phyloP scores from a whole-genome alignment of 768 basidiomycete genomes.

The Naganishia randhawae region DNA sequence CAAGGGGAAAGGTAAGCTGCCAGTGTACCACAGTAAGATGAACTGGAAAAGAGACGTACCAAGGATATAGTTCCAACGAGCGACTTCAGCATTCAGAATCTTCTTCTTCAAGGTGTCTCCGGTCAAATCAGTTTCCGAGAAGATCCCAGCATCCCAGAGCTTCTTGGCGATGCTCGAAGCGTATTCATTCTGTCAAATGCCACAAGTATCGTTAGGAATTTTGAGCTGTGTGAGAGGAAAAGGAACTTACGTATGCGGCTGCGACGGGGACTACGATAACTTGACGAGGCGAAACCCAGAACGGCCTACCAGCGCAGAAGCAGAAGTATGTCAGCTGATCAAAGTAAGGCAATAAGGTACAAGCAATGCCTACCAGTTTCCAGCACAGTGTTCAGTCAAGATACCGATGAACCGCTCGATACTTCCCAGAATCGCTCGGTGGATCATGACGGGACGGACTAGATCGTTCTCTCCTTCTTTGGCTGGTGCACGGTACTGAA shows the following conservation, averaged over 20 bases:
- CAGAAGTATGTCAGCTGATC: conserved; percentile 51
- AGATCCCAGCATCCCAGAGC: conserved; percentile 68
- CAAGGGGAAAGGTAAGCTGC: neutral
- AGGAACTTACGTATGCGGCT: conserved; percentile 66
- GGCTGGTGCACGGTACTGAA: conserved; percentile 74
- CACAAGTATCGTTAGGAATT: conserved; percentile 33
- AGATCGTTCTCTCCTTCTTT: conserved; percentile 52
- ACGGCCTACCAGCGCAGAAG: conserved; percentile 57
- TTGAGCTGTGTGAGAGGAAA: neutral
- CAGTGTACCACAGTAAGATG: neutral
- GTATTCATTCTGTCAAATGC: conserved; percentile 68
- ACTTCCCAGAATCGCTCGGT: conserved; percentile 90
- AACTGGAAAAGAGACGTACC: conserved; percentile 57
- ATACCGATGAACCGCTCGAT: conserved; percentile 95
- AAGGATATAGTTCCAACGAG: conserved; percentile 96
- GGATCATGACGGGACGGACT: conserved; percentile 87
- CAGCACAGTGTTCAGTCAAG: conserved; percentile 92
- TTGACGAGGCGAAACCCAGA: conserved; percentile 97
- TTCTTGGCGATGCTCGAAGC: conserved; percentile 72
- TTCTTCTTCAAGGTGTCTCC: conserved; percentile 93
- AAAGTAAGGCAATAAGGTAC: neutral
- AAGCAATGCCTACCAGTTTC: conserved; percentile 67
- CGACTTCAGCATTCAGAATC: conserved; percentile 92
- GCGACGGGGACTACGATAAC: conserved; percentile 92
- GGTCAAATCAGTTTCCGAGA: conserved; percentile 86